Evolutionary conservation across 805 yeast species (phyloP).

Genomic region (Wickerhamiella allomyrinae): DNA sequence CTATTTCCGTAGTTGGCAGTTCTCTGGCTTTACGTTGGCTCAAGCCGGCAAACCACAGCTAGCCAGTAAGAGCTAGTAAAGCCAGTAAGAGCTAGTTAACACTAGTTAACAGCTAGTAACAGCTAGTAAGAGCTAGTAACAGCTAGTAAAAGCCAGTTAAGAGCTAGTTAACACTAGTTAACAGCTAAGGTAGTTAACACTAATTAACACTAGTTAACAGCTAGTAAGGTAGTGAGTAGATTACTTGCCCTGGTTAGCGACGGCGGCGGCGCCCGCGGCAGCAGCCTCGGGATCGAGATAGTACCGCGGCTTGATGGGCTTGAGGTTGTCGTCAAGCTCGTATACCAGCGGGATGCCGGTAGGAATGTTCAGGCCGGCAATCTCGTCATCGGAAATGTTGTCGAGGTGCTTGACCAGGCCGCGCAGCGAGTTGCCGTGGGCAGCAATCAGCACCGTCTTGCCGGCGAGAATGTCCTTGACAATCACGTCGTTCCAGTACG

Average conservation of each 20-base stretch:
- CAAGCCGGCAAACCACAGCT: conserved; percentile 18
- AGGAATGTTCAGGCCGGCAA: conserved; percentile 91
- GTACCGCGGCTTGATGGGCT: conserved; percentile 86
- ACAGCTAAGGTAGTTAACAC: too few relatives aligned
- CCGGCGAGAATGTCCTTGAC: conserved; percentile 70
- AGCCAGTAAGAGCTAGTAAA: not conserved
- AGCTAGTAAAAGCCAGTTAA: too few relatives aligned
- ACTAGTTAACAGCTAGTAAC: too few relatives aligned
- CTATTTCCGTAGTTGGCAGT: conserved; percentile 73
- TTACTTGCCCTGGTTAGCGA: conserved; percentile 75
- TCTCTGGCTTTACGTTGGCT: conserved; percentile 56
- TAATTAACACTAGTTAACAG: too few relatives aligned
- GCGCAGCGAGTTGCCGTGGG: conserved; percentile 98
- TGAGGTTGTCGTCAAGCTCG: conserved; percentile 76
- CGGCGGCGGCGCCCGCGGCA: conserved; percentile 99
- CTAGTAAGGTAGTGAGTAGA: too few relatives aligned
- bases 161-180: too few relatives aligned
- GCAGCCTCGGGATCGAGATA: conserved; percentile 99
- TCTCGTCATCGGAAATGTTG: conserved; percentile 78
- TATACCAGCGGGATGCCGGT: conserved; percentile 97
- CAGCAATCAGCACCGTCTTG: conserved; percentile 86
- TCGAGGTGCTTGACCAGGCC: conserved; percentile 93
- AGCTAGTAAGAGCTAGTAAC: too few relatives aligned
- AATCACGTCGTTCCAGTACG: conserved; percentile 91
- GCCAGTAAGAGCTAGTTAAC: not conserved